phyloP scores from a whole-genome alignment of 768 basidiomycete species.

The Mycena filopes region DNA sequence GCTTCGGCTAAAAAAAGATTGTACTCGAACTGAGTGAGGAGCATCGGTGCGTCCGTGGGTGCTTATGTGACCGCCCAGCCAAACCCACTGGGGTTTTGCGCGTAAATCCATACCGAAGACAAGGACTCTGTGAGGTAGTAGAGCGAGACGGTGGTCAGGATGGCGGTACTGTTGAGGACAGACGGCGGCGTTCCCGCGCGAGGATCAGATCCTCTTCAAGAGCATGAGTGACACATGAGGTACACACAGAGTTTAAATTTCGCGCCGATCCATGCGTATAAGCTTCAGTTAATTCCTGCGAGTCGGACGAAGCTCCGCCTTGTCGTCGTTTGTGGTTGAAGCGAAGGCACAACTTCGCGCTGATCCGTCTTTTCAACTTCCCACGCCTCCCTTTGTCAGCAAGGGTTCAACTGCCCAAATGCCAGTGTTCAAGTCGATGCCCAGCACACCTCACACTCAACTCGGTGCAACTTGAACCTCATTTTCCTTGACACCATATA shows the following conservation, averaged over 20 bases:
- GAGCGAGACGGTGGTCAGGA: slow-evolving; percentile 35
- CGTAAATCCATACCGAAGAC: slow-evolving; percentile 35
- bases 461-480: too few relatives aligned
- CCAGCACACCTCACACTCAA: too few relatives aligned
- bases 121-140: slow-evolving; percentile 37
- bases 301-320: background rate
- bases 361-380: too few relatives aligned
- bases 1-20: slow-evolving; percentile 10
- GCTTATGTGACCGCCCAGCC: background rate
- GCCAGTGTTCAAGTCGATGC: too few relatives aligned
- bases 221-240: background rate
- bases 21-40: slow-evolving; percentile 5
- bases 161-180: slow-evolving; percentile 15
- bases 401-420: too few relatives aligned
- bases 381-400: too few relatives aligned
- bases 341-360: too few relatives aligned
- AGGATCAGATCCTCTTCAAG: slow-evolving; percentile 18
- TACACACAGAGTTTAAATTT: slow-evolving; percentile 31
- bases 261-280: slow-evolving; percentile 36
- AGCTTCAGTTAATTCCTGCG: slow-evolving; percentile 23
- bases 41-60: slow-evolving; percentile 9
- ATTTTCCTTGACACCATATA: too few relatives aligned
- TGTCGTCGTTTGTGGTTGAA: too few relatives aligned
- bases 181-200: slow-evolving; percentile 22
- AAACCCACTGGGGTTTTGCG: slow-evolving; percentile 9